Evolutionary conservation across 1,284 basidiomycete species (phyloP), one percentile per base, ranked within the genome.

Genomic region (Paramarasmius palmivorus): DNA sequence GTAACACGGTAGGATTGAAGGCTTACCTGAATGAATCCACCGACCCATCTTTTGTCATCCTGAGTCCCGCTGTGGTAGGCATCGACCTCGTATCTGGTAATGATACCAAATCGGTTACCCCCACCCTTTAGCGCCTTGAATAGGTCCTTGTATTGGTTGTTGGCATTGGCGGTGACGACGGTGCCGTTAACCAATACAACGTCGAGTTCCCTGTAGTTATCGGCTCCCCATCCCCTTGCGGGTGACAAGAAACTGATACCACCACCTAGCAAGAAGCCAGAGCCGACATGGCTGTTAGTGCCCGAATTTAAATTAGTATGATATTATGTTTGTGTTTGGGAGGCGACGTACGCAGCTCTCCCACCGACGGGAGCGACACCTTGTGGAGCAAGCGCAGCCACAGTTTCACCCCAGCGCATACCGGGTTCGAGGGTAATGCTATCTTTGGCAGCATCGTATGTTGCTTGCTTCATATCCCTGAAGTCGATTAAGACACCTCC

Each of bases 101-200:
- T 73, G 48, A 76, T 74, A 3, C 72, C 73, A 53, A 73, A 73
- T 19, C 72, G 65, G 58, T 70, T 73, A 2, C 65, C 72, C n/a
- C 72, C 73, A 6, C 72, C 73, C 57, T 73, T 74, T 45, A 74
- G 59, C 6, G 72, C 71, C 25, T 65, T 63, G 61, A 76, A 73
- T 8, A 75, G 66, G 54, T 74, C 73, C 2, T 65, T 56, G 50
- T 73, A 69, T 49, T 65, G 26, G 53, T 74, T 73, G 2, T 61
- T 68, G 9, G 65, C 67, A 3, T 65, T 72, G 3, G 71, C 73
- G 6, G 73, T 74, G 6, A 75, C 68, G 4, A 72, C 49, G 19
- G 64, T 51, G 2, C 74, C 74, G 36, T 64, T 66, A 7, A 71
- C 71, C 7, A 74, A 64, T 3, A 75, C 73, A 14, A 75, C 55